phyloP scores from a whole-genome alignment of 2,329 filamentous ascomycete genomes.

The Tolypocladium nubicola region DNA sequence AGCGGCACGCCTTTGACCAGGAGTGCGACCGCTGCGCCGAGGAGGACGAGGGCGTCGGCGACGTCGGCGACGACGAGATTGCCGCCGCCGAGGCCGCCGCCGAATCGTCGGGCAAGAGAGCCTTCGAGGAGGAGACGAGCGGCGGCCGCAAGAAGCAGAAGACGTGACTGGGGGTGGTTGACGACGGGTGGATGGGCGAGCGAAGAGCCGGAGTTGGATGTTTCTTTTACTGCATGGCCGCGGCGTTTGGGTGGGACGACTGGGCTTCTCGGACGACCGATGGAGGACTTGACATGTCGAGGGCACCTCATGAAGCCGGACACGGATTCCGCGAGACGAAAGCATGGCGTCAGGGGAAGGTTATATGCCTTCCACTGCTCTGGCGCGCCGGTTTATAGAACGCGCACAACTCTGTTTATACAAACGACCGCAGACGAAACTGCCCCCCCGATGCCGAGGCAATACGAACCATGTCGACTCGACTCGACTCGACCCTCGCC shows the following conservation, averaged over 20 bases:
- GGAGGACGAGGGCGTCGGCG: constrained; percentile 31
- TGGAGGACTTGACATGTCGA: background rate
- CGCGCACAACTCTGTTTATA: background rate
- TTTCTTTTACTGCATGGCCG: background rate
- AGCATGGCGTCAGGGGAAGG: background rate
- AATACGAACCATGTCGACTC: background rate
- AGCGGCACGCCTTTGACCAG: constrained; percentile 35
- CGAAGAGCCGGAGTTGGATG: background rate
- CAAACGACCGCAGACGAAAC: no score
- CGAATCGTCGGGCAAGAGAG: constrained; percentile 4
- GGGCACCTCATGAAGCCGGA: background rate
- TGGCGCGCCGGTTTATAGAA: background rate
- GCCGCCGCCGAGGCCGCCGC: background rate
- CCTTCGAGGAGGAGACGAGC: constrained; percentile 8
- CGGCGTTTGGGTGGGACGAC: background rate
- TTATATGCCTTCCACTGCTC: background rate
- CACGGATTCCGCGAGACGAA: background rate
- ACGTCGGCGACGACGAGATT: constrained; percentile 21
- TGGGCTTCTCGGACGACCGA: background rate
- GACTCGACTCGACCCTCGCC: background rate
- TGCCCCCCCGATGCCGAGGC: background rate
- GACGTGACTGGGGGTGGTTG: constrained; percentile 11
- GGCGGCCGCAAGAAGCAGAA: constrained; percentile 19
- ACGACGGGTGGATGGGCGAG: background rate
- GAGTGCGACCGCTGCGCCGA: constrained; percentile 34